These are phyloP conservation scores for maize (Zea mays) DNA, from an alignment of 176 grass and related monocot genomes.

Conservation along the genomic window DNA sequence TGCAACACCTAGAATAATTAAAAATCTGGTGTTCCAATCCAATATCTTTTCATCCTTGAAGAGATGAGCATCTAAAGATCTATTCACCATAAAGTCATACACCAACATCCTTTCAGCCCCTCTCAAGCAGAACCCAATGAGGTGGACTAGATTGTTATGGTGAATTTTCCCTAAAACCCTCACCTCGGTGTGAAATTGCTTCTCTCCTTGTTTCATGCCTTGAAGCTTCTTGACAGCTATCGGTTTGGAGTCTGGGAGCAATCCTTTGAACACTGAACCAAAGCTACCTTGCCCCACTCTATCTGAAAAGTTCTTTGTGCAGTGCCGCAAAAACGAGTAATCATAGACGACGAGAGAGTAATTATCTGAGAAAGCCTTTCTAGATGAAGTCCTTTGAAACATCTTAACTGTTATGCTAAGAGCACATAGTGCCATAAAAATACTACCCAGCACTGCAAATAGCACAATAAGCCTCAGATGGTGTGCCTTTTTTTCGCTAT, in stretches of 20 bases:
- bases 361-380: not conserved
- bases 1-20: conserved; percentile 34
- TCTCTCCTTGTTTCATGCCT: too few relatives aligned
- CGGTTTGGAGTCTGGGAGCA: too few relatives aligned
- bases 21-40: conserved; percentile 35
- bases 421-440: not conserved
- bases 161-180: conserved; percentile 38
- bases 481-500: not conserved
- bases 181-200: too few relatives aligned
- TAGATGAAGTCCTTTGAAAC: not conserved
- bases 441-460: not conserved
- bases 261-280: too few relatives aligned
- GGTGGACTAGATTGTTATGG: conserved; percentile 37
- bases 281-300: too few relatives aligned
- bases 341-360: conserved; percentile 17
- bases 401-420: not conserved
- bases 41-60: conserved; percentile 9
- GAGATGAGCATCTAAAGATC: conserved; percentile 38
- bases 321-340: too few relatives aligned
- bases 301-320: too few relatives aligned
- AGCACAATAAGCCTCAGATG: not conserved
- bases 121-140: conserved; percentile 34
- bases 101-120: conserved; percentile 35
- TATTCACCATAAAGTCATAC: conserved; percentile 38
- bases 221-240: too few relatives aligned